A percentile compares a stretch with the other conserved stretches of the same genome.
Conservation (phyloP, 805 yeast species). For the Saccharomycopsis sp. region DNA sequence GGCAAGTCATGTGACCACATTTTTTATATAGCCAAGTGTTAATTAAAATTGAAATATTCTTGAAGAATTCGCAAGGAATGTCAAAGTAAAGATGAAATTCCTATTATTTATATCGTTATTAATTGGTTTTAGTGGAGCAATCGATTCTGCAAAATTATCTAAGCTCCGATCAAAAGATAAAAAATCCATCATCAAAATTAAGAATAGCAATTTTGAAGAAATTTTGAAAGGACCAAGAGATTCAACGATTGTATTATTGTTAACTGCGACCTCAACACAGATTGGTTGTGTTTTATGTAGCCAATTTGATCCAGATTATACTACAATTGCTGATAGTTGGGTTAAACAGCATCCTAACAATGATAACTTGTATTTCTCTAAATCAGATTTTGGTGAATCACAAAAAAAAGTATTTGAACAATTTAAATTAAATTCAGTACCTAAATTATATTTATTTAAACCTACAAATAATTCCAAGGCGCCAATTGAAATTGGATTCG, state of each 20-base stretch:
- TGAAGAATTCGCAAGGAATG: background rate
- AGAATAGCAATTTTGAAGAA: slow-evolving; percentile 52
- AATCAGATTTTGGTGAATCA: slow-evolving; percentile 62
- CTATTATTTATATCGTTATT: too few species aligned
- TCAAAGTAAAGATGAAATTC: background rate
- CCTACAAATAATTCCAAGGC: slow-evolving; percentile 36
- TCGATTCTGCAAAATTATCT: slow-evolving; percentile 2
- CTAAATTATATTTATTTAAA: slow-evolving; percentile 58
- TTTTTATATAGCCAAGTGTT: too few species aligned
- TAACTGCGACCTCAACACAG: slow-evolving; percentile 69
- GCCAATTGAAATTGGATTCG: slow-evolving; percentile 27
- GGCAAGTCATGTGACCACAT: background rate
- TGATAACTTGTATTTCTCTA: slow-evolving; percentile 59
- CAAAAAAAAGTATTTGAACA: slow-evolving; percentile 37
- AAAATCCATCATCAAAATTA: slow-evolving; percentile 36
- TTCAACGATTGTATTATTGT: slow-evolving; percentile 59
- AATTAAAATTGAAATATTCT: background rate
- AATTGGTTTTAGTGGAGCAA: too few species aligned
- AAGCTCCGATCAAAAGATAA: slow-evolving; percentile 14
- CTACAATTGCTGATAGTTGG: slow-evolving; percentile 59
- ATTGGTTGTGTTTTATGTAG: slow-evolving; percentile 74
- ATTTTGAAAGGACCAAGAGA: slow-evolving; percentile 56
- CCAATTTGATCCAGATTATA: slow-evolving; percentile 60
- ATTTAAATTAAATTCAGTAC: slow-evolving; percentile 61
- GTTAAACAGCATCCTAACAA: slow-evolving; percentile 45